Percentiles rank a stretch among this genome's conserved stretches.
Evolutionary conservation across 2,329 filamentous ascomycete species (phyloP).

Genomic region (Colletotrichum spaethianum): DNA sequence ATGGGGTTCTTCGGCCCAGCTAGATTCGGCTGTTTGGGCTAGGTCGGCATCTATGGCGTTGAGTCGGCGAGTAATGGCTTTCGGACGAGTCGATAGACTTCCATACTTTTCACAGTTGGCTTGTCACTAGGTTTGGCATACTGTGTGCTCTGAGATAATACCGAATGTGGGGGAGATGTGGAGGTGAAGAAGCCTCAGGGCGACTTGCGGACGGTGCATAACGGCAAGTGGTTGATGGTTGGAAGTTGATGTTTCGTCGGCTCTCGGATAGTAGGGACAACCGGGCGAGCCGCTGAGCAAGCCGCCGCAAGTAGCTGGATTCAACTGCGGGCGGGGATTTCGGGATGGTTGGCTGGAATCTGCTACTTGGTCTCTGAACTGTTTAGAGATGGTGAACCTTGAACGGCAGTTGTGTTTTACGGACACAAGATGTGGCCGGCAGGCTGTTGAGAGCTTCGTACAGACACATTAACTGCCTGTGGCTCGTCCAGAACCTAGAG

Average conservation of each 20-base stretch:
- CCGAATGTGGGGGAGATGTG: constrained; percentile 4
- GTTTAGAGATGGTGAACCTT: constrained; percentile 2
- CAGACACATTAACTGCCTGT: neutral
- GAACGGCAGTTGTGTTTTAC: constrained; percentile 5
- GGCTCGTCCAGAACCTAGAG: neutral
- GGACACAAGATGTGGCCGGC: neutral
- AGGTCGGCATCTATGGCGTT: neutral
- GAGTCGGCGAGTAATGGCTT: constrained; percentile 23
- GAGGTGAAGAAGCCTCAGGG: constrained; percentile 8
- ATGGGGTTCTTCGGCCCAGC: neutral
- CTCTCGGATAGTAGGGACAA: constrained; percentile 30
- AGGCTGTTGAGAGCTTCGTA: constrained; percentile 1
- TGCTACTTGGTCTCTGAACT: neutral
- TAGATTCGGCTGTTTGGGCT: neutral
- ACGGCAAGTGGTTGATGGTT: constrained; percentile 10
- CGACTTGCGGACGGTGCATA: constrained; percentile 32
- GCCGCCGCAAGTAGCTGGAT: neutral
- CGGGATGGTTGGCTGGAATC: constrained; percentile 5
- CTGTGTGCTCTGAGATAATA: neutral
- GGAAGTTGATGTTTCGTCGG: constrained; percentile 38
- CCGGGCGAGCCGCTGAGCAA: constrained; percentile 6
- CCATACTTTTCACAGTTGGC: neutral
- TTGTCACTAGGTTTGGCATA: neutral
- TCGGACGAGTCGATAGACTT: constrained; percentile 10
- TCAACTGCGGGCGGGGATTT: neutral